A percentile compares a stretch with the other conserved stretches of the same genome.
Evolutionary conservation across 495 filamentous ascomycete species (phyloP).

Genomic region (Peziza echinospora): DNA sequence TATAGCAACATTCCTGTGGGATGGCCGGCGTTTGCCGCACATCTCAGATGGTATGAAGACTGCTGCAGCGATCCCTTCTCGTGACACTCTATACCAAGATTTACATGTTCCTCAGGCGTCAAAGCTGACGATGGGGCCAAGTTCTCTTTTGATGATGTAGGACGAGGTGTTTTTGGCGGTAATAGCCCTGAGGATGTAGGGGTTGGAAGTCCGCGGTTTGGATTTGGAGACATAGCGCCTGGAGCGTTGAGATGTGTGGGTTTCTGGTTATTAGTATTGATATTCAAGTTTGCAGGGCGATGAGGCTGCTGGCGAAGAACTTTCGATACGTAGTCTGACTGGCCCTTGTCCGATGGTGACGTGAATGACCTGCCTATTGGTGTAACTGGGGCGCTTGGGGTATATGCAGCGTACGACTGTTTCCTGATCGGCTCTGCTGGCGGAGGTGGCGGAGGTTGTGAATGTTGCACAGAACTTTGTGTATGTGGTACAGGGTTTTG

Average conservation of each 20-base stretch:
- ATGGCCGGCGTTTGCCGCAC: slow-evolving; percentile 64
- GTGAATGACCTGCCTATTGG: background rate
- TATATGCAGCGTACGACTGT: background rate
- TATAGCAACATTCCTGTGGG: slow-evolving; percentile 92
- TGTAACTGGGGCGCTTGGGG: background rate
- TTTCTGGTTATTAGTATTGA: background rate
- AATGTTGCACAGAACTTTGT: background rate
- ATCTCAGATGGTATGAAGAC: slow-evolving; percentile 83
- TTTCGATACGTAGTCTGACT: background rate
- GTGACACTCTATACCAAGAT: slow-evolving; percentile 70
- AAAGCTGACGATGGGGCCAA: slow-evolving; percentile 28
- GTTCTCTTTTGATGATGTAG: background rate
- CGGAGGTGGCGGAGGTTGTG: background rate
- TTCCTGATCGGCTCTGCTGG: background rate
- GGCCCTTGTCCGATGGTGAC: background rate
- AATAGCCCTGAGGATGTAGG: background rate
- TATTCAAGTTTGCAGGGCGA: too few relatives aligned
- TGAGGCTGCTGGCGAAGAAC: background rate
- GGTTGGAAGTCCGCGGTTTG: background rate
- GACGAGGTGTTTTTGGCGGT: background rate
- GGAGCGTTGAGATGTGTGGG: background rate
- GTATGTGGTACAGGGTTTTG: too few relatives aligned
- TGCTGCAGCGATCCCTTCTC: slow-evolving; percentile 68
- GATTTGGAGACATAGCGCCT: background rate
- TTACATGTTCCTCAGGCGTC: slow-evolving; percentile 66